Evolutionary conservation across 2,329 filamentous ascomycete genomes (phyloP).

Genomic region (Coleophoma crateriformis): DNA sequence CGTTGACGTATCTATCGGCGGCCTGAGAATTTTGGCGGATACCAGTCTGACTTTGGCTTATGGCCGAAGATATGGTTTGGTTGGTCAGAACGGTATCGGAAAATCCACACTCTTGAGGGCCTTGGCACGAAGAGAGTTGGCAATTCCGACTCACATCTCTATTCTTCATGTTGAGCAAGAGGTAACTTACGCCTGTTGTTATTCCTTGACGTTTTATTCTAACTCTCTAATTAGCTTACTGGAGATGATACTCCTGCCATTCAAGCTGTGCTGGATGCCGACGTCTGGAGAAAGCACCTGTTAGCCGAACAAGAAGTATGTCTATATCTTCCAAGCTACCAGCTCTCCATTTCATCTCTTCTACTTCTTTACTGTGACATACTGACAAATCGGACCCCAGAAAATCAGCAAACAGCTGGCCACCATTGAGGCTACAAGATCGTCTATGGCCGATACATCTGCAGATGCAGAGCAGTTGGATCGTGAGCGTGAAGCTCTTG

Average conservation of each 20-base stretch:
- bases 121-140: slow-evolving; percentile 84
- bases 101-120: slow-evolving; percentile 93
- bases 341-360: slow-evolving; percentile 1
- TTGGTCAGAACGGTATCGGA: slow-evolving; percentile 99
- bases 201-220: slow-evolving; percentile 6
- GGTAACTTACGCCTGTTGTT: slow-evolving; percentile 40
- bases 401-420: slow-evolving; percentile 75
- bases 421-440: slow-evolving; percentile 71
- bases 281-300: slow-evolving; percentile 97
- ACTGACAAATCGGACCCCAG: slow-evolving; percentile 18
- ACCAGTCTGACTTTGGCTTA: slow-evolving; percentile 87
- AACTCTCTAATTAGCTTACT: slow-evolving; percentile 55
- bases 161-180: slow-evolving; percentile 99
- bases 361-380: too few species aligned
- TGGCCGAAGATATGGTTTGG: slow-evolving; percentile 89
- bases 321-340: slow-evolving; percentile 8
- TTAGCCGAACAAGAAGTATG: slow-evolving; percentile 79
- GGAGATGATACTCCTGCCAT: slow-evolving; percentile 94
- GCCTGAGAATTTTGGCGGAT: slow-evolving; percentile 82
- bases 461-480: slow-evolving; percentile 82
- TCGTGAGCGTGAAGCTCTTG: slow-evolving; percentile 80
- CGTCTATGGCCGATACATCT: slow-evolving; percentile 84
- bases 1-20: slow-evolving; percentile 89
- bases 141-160: slow-evolving; percentile 94
- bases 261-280: slow-evolving; percentile 92